Conservation (phyloP, 441 rosid genomes). For the Gossypium laxum region DNA sequence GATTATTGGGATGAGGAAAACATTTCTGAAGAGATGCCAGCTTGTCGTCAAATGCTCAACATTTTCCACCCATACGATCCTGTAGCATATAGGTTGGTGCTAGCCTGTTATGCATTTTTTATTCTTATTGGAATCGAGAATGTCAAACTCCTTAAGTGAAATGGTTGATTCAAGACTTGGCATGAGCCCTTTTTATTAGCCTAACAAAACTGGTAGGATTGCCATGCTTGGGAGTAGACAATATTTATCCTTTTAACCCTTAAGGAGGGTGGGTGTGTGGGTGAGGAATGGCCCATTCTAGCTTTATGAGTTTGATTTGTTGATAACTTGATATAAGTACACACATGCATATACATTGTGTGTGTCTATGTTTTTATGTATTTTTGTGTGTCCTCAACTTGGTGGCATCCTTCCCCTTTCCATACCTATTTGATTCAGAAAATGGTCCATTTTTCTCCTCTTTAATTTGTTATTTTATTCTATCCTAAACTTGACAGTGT, state of each 20-base stretch:
- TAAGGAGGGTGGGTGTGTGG: not conserved
- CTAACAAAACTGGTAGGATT: constrained; percentile 2
- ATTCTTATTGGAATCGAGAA: not conserved
- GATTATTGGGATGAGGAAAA: constrained; percentile 83
- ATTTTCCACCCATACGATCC: constrained; percentile 97
- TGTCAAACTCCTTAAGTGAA: not conserved
- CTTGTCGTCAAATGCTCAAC: constrained; percentile 91
- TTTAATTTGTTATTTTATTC: constrained; percentile 1
- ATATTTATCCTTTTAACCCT: not conserved
- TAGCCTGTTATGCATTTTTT: not conserved
- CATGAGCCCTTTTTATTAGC: constrained; percentile 3
- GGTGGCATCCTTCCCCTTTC: not conserved
- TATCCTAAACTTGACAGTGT: constrained; percentile 10
- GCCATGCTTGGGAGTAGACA: not conserved
- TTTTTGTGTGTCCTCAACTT: not conserved
- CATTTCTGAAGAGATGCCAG: constrained; percentile 82
- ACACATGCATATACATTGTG: not conserved
- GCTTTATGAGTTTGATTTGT: not conserved
- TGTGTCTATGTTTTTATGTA: not conserved
- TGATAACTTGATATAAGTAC: not conserved
- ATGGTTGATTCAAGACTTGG: not conserved
- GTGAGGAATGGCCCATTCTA: not conserved
- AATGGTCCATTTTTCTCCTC: not conserved
- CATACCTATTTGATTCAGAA: not conserved
- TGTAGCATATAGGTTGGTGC: constrained; percentile 82